These are phyloP conservation scores for Pseudogymnoascus sp. DNA, from an alignment of 2,329 filamentous ascomycete genomes.

Conservation along the genomic window DNA sequence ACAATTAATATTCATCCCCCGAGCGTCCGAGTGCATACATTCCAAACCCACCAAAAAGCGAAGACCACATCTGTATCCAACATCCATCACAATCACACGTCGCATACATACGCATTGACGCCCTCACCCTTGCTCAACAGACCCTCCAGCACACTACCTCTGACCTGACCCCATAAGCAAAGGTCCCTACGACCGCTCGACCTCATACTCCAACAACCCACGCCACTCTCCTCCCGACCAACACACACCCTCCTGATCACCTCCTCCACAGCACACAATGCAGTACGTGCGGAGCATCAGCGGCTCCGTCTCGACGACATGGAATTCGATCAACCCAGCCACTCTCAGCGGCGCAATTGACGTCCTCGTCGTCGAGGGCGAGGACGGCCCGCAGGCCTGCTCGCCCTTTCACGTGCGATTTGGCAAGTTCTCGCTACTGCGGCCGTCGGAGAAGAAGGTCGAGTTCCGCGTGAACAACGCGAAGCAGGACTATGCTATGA, in stretches of 20 bases:
- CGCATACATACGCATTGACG: conserved; percentile 2
- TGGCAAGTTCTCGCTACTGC: conserved; percentile 92
- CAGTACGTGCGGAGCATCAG: conserved; percentile 96
- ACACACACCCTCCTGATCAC: neutral
- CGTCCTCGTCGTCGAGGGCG: conserved; percentile 95
- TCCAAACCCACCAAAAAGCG: neutral
- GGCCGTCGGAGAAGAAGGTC: conserved; percentile 97
- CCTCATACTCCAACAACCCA: neutral
- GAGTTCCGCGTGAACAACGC: conserved; percentile 91
- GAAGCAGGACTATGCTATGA: conserved; percentile 95
- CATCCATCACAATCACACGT: neutral
- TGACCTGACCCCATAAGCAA: neutral
- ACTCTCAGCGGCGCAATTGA: conserved; percentile 97
- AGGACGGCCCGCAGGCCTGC: conserved; percentile 82
- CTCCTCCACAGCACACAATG: conserved; percentile 51
- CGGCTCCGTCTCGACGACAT: conserved; percentile 93
- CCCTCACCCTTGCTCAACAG: neutral
- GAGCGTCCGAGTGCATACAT: neutral
- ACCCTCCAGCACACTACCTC: neutral
- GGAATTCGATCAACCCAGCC: conserved; percentile 98
- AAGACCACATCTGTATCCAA: neutral
- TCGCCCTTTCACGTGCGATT: conserved; percentile 98
- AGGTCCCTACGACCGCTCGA: neutral
- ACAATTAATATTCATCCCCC: neutral
- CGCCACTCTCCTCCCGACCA: neutral